Conservation (phyloP, 1,284 basidiomycete species). For the Volvariella surrecta region DNA sequence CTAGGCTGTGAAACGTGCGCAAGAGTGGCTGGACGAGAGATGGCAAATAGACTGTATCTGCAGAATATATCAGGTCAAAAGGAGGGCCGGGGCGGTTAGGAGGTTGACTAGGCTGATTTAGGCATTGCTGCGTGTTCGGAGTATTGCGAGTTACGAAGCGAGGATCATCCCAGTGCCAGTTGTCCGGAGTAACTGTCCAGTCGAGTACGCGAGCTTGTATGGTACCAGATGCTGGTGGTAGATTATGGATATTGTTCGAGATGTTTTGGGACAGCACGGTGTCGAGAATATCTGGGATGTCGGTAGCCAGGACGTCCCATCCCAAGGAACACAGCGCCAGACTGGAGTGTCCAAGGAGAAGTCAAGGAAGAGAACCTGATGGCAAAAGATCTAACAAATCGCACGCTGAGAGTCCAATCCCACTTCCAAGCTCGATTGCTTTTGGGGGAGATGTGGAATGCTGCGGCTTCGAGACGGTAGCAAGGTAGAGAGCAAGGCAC, state of each 20-base stretch:
- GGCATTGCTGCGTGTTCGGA: conserved; percentile 4
- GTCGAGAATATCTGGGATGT: conserved; percentile 61
- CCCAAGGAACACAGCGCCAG: conserved; percentile 65
- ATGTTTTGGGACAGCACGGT: conserved; percentile 66
- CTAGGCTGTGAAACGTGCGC: conserved; percentile 51
- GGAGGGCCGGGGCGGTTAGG: conserved; percentile 32
- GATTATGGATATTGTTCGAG: conserved; percentile 33
- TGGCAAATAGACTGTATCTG: conserved; percentile 76
- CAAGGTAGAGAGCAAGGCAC: conserved; percentile 60
- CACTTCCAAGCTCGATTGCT: conserved; percentile 77
- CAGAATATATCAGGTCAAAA: conserved; percentile 76
- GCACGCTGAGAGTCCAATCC: conserved; percentile 74
- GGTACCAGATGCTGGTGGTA: conserved; percentile 24
- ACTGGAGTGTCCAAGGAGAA: conserved; percentile 24
- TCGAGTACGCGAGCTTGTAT: conserved; percentile 56
- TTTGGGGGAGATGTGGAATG: conserved; percentile 24
- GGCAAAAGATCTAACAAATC: conserved; percentile 20
- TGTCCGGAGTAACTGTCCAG: conserved; percentile 48
- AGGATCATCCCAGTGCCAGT: conserved; percentile 46
- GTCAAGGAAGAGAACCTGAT: not conserved
- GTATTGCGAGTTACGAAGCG: conserved; percentile 25
- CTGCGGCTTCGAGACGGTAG: conserved; percentile 15
- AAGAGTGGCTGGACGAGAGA: conserved; percentile 66
- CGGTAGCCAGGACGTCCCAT: conserved; percentile 76
- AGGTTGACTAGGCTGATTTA: conserved; percentile 6